Conservation (phyloP, 768 basidiomycete genomes). For the Suillus paluster region DNA sequence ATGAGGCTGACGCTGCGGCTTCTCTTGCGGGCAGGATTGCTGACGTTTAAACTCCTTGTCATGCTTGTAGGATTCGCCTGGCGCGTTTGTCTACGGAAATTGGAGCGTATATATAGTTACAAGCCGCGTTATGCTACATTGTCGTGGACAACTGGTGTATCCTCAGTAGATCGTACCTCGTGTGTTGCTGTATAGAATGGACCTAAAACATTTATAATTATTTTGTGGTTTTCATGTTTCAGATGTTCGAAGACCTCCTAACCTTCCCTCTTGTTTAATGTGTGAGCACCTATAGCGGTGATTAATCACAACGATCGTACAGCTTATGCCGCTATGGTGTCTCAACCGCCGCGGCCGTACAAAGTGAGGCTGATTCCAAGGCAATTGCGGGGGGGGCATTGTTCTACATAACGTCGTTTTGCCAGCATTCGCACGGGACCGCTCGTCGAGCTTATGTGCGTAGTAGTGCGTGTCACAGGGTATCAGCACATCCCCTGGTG, state of each 20-base stretch:
- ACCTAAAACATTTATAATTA: no score
- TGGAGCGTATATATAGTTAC: not conserved
- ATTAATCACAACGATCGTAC: no score
- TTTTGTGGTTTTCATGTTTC: not conserved
- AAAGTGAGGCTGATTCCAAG: not conserved
- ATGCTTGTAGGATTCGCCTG: not conserved
- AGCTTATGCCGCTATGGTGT: not conserved
- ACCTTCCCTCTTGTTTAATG: no score
- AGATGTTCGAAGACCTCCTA: not conserved
- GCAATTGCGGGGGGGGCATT: not conserved
- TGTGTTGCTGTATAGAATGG: not conserved
- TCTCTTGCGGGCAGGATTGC: constrained; percentile 1
- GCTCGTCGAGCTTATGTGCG: not conserved
- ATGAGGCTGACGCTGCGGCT: not conserved
- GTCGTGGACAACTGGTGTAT: not conserved
- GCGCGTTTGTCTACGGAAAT: not conserved
- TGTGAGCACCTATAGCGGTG: no score
- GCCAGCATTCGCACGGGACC: not conserved
- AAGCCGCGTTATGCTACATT: not conserved
- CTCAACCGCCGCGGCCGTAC: no score
- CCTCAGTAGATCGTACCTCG: not conserved
- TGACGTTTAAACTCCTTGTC: constrained; percentile 1
- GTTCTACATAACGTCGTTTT: not conserved
- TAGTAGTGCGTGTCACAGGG: not conserved
- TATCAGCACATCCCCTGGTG: not conserved